Evolutionary conservation across 495 filamentous ascomycete genomes (phyloP).

Genomic region (Chaetomium tenue): DNA sequence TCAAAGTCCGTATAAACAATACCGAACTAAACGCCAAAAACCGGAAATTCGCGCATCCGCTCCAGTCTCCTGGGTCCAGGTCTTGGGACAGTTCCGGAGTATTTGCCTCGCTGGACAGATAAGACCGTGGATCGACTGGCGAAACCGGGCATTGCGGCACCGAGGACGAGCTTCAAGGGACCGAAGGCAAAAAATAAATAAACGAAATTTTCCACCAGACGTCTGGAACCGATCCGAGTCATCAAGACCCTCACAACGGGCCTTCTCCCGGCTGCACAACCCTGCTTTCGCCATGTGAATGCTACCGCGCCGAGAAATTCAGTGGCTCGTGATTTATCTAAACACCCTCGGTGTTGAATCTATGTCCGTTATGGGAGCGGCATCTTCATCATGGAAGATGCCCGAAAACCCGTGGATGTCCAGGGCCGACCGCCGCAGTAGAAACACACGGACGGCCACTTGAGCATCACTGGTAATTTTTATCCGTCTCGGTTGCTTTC

Average conservation of each 20-base stretch:
- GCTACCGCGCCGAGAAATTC: not conserved
- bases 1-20: not conserved
- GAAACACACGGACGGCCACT: too few species aligned
- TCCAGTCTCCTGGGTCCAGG: not conserved
- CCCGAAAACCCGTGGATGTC: too few species aligned
- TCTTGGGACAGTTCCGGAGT: not conserved
- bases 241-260: not conserved
- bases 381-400: too few species aligned
- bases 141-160: conserved; percentile 2
- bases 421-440: too few species aligned
- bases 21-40: not conserved
- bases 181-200: not conserved
- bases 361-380: not conserved
- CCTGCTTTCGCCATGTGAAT: conserved; percentile 1
- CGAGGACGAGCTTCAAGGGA: conserved; percentile 4
- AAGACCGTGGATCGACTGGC: not conserved
- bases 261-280: not conserved
- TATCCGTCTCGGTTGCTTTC: not conserved
- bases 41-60: too few species aligned
- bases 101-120: not conserved
- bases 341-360: not conserved
- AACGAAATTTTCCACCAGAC: not conserved
- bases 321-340: not conserved
- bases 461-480: too few species aligned
- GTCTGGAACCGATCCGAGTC: not conserved